Base-by-base conservation (phyloP, 345 rosid genomes). In the Moringa oleifera region DNA sequence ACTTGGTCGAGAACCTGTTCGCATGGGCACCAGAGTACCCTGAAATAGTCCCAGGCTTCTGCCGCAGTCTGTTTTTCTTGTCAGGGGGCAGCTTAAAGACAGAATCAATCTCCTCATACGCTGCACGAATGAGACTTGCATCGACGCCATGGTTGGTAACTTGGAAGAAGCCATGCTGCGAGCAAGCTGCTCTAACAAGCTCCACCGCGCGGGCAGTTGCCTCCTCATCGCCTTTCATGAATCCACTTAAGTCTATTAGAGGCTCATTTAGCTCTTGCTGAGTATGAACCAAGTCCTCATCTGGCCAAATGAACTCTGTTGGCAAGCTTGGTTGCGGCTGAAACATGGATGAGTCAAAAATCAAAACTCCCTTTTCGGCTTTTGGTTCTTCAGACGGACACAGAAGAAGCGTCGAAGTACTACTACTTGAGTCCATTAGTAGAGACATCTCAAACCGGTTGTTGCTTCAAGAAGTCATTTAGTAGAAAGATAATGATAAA, bases 21-120 rank as follows among this genome's bases (percentile, higher is more conserved):
- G 83, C 81, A 56, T 83, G 88, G 10, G 88, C 88, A 5, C 76
- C 83, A 1, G 88, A 65, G 53, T 77, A 85, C 2, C 91, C 88
- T 1, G 20, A 25, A n/a, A 72, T 68, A 0, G 53, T 55, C 1
- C 80, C 81, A 0, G 81, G 74, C 61, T 62, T 77, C 66, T 74
- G 68, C 9, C 58, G 71, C 50, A 71, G 25, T 21, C 76, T 57
- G 24, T 66, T 79, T 67, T 85, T 85, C 67, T 63, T 68, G 20
- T 66, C 68, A 0, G 70, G 50, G 0, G 91, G 81, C 0, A 83
- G 78, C 66, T 68, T 75, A 25, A 81, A 83, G 15, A 83, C 71
- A 0, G 62, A 22, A 22, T 68, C 88, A 0, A 67, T 58, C 28
- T 66, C 83, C 4, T 66, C 60, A 21, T 79, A 51, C 0, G 86